Base-by-base conservation (phyloP, 2,329 filamentous ascomycete genomes). In the Colletotrichum echinochloae region DNA sequence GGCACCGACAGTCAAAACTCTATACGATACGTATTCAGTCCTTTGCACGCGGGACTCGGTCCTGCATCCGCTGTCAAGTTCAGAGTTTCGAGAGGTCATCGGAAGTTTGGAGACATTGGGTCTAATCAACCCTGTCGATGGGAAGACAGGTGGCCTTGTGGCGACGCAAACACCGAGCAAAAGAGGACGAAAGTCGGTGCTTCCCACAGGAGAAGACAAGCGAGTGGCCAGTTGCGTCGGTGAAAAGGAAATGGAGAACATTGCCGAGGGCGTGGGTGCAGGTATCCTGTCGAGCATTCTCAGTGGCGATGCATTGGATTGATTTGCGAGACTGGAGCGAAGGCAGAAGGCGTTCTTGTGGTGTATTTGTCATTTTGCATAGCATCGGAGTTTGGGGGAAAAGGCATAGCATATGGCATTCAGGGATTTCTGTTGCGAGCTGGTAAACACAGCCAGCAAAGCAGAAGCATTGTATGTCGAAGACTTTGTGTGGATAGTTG, bases 71-170 rank as follows among this genome's bases (percentile, higher is more conserved):
- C 88, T 99, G 2, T 96, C 94, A 1, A 92, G 89, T 76, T 96
- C 94, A 6, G 96, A 99, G 80, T 99, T 99, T 80, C 90, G 94
- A 68, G 96, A 99, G 80, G 95, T 99, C 6, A 86, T 98, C 26
- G 91, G 92, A 44, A 97, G 94, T 75, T 82, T 99, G 62, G 96
- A 99, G 83, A 96, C 95, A 0, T 83, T 97, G 56, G 95, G 94
- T 1, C 84, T 98, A 28, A 87, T 98, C 7, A 91, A 79, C 81
- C 91, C 82, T 77, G 93, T 83, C 78, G 94, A 87, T 83, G 93
- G 84, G 75, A 94, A 88, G 83, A 91, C 84, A 60, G 92, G 89
- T 55, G 93, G 87, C 73, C 91, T 92, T 77, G 81, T 88, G 52
- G 82, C 84, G 76, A 78, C 89, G 39, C 89, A 90, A 72, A 94